phyloP scores from a whole-genome alignment of 495 filamentous ascomycete species.

The Physcia stellaris region DNA sequence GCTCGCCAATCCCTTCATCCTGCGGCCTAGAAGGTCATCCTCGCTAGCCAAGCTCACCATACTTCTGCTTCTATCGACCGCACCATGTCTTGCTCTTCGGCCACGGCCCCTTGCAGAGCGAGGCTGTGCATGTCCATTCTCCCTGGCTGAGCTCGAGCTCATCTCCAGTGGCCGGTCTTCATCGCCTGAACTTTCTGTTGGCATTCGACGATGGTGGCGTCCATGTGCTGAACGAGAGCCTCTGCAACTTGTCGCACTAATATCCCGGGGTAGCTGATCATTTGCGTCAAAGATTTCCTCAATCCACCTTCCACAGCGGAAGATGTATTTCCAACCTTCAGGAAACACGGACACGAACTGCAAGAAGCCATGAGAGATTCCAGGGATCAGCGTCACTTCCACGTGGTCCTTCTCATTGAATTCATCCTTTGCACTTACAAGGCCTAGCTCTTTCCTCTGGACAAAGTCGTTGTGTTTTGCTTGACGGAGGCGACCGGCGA shows the following conservation, averaged over 20 bases:
- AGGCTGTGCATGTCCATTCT: too few relatives aligned
- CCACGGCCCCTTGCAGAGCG: too few relatives aligned
- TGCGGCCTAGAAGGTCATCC: constrained; percentile 66
- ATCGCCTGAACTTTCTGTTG: constrained; percentile 57
- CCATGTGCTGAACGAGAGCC: constrained; percentile 2
- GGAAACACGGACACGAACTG: constrained; percentile 81
- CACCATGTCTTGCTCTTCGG: constrained; percentile 1
- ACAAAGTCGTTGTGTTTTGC: constrained; percentile 60
- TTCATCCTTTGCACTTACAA: constrained; percentile 32
- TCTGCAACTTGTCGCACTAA: not conserved
- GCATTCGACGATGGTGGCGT: constrained; percentile 29
- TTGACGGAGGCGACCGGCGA: constrained; percentile 72
- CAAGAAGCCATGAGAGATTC: constrained; percentile 82
- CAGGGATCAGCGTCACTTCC: constrained; percentile 72
- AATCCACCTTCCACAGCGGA: constrained; percentile 64
- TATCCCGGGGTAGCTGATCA: constrained; percentile 4
- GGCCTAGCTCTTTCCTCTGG: constrained; percentile 47
- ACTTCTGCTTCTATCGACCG: constrained; percentile 32
- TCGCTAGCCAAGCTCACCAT: constrained; percentile 63
- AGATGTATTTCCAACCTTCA: constrained; percentile 71
- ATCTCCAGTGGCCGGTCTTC: constrained; percentile 77
- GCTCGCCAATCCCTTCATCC: constrained; percentile 74
- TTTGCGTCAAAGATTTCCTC: constrained; percentile 44
- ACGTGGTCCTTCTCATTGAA: constrained; percentile 70
- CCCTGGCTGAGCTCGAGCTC: constrained; percentile 20